These are phyloP conservation scores for Takashimella koratensis DNA, from an alignment of 1,284 basidiomycete genomes.

Conservation along the genomic window DNA sequence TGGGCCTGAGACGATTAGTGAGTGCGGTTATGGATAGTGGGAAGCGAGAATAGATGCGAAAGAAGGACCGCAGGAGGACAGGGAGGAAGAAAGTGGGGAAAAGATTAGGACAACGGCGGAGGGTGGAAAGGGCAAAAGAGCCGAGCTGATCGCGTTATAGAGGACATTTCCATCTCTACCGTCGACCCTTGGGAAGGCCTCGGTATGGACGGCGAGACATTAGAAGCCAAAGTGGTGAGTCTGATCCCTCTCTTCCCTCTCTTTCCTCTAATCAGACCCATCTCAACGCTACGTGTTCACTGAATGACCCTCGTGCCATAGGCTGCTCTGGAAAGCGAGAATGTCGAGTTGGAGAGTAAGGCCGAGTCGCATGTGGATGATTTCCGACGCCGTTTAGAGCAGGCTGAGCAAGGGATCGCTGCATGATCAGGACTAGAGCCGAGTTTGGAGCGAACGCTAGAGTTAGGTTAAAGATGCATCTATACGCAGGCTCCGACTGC, in stretches of 20 bases:
- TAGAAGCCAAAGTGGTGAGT: conserved; percentile 44
- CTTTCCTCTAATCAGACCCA: too few relatives aligned
- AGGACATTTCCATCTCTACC: conserved; percentile 19
- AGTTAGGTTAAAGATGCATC: too few relatives aligned
- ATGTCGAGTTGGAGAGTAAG: conserved; percentile 34
- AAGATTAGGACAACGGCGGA: conserved; percentile 1
- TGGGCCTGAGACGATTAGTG: conserved; percentile 41
- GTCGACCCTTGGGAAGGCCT: conserved; percentile 37
- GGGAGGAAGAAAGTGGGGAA: conserved; percentile 1
- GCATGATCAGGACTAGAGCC: too few relatives aligned
- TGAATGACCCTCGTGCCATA: conserved; percentile 6
- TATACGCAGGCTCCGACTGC: too few relatives aligned
- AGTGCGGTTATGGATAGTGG: conserved; percentile 8
- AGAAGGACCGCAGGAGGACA: not conserved
- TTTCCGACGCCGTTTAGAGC: conserved; percentile 15
- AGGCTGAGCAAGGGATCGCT: conserved; percentile 2
- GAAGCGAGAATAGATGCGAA: not conserved
- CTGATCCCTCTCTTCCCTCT: not conserved
- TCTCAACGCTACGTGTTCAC: not conserved
- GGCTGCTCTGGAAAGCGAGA: conserved; percentile 30
- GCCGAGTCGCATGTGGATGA: conserved; percentile 23
- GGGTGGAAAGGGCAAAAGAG: not conserved
- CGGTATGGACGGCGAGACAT: conserved; percentile 31
- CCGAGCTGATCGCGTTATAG: conserved; percentile 12
- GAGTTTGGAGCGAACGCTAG: too few relatives aligned